Evolutionary conservation across 306 rosid species (phyloP).

Genomic region (Glycyrrhiza uralensis): DNA sequence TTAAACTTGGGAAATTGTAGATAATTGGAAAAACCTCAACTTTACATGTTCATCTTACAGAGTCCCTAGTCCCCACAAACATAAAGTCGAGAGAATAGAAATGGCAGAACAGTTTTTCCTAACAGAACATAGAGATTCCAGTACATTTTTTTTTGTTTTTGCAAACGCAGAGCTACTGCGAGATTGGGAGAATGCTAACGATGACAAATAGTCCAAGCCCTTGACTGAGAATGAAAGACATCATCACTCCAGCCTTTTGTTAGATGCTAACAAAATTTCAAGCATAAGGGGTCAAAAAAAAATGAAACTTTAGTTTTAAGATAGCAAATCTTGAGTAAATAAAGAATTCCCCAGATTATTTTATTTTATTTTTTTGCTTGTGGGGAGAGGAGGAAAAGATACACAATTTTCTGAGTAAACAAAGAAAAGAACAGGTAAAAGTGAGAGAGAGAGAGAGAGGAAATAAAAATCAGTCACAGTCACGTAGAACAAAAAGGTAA

Average conservation of each 20-base stretch:
- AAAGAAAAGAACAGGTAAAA: not conserved
- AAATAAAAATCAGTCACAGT: not conserved
- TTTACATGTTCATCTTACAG: constrained; percentile 10
- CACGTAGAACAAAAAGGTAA: constrained; percentile 20
- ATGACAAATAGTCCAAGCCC: not conserved
- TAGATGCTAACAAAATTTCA: not conserved
- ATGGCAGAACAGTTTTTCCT: not conserved
- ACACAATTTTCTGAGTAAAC: not conserved
- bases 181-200: not conserved
- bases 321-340: constrained; percentile 1
- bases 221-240: not conserved
- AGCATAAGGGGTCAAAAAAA: not conserved
- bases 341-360: constrained; percentile 19
- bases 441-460: not conserved
- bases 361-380: not conserved
- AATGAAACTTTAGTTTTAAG: not conserved
- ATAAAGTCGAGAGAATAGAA: not conserved
- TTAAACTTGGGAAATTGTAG: not conserved
- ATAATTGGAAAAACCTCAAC: not conserved
- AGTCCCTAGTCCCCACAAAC: not conserved
- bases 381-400: not conserved
- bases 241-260: not conserved
- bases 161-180: constrained; percentile 2
- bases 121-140: too few species aligned
- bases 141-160: too few species aligned